phyloP scores from a whole-genome alignment of 2,329 filamentous ascomycete genomes.

The Colletotrichum musicola region DNA sequence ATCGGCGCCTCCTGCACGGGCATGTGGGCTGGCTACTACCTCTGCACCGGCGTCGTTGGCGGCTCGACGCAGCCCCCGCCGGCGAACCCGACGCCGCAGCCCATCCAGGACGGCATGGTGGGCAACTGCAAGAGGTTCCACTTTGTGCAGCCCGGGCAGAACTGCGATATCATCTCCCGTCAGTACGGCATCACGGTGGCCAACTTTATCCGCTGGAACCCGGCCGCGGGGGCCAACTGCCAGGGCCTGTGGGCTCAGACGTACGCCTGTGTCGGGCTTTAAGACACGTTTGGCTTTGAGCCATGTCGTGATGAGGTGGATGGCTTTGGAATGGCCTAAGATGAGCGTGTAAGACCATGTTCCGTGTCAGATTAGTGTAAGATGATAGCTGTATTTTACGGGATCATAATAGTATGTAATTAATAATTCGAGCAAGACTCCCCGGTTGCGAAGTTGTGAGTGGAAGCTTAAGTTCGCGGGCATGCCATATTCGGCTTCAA shows the following conservation, averaged over 20 bases:
- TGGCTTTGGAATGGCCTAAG: no score
- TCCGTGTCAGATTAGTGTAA: no score
- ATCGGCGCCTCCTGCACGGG: slow-evolving; percentile 16
- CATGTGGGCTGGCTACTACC: slow-evolving; percentile 12
- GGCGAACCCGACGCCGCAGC: slow-evolving; percentile 45
- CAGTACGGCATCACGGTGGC: slow-evolving; percentile 40
- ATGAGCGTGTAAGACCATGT: no score
- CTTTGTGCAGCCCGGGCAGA: slow-evolving; percentile 40
- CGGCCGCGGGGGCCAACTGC: slow-evolving; percentile 30
- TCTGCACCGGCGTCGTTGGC: slow-evolving; percentile 13
- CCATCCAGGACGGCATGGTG: slow-evolving; percentile 46
- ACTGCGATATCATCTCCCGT: slow-evolving; percentile 44
- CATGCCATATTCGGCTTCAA: no score
- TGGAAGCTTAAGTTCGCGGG: no score
- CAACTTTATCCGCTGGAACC: slow-evolving; percentile 44
- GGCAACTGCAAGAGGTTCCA: slow-evolving; percentile 47
- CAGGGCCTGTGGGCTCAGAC: slow-evolving; percentile 29
- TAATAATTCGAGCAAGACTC: no score
- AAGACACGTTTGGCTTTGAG: no score
- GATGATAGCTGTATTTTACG: no score
- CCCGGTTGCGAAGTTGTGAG: no score
- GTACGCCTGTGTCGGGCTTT: slow-evolving; percentile 35
- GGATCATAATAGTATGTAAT: no score
- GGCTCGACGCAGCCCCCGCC: no score
- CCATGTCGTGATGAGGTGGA: no score